phyloP scores from a whole-genome alignment of 148 eudicot species.

The Rhododendron henanense region DNA sequence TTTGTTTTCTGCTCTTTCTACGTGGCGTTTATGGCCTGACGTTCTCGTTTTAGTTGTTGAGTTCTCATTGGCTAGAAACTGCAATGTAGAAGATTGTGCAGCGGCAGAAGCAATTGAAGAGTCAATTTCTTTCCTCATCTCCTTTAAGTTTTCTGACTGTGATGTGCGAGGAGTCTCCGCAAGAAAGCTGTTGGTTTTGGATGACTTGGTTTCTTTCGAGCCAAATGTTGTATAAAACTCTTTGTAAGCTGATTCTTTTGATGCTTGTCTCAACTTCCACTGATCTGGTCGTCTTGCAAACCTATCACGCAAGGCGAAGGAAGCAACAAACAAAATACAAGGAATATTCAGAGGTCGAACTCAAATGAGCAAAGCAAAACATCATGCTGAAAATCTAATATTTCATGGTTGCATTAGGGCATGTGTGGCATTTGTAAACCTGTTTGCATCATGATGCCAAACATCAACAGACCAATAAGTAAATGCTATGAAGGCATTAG shows the following conservation, averaged over 20 bases:
- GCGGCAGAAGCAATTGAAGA: slow-evolving; percentile 33
- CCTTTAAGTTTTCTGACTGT: slow-evolving; percentile 49
- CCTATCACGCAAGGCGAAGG: slow-evolving; percentile 31
- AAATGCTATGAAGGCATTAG: background rate
- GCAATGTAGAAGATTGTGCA: slow-evolving; percentile 21
- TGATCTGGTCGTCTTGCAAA: slow-evolving; percentile 73
- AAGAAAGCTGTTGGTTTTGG: slow-evolving; percentile 37
- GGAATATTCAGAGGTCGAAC: background rate
- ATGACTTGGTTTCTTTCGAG: slow-evolving; percentile 28
- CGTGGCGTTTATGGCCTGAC: slow-evolving; percentile 26
- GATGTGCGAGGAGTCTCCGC: slow-evolving; percentile 34
- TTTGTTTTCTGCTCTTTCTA: slow-evolving; percentile 12
- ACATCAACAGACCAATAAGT: background rate
- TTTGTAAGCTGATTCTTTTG: slow-evolving; percentile 66
- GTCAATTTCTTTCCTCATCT: slow-evolving; percentile 81
- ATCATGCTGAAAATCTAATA: background rate
- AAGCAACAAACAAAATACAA: background rate
- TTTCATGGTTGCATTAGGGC: background rate
- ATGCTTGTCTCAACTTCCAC: slow-evolving; percentile 75
- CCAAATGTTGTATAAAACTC: slow-evolving; percentile 60
- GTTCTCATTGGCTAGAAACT: slow-evolving; percentile 31
- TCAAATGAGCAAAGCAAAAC: background rate
- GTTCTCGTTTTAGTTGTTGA: slow-evolving; percentile 21
- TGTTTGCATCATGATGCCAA: background rate
- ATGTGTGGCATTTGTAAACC: background rate